Conservation (phyloP, 1,284 basidiomycete genomes). For the Trichosporon sp. region DNA sequence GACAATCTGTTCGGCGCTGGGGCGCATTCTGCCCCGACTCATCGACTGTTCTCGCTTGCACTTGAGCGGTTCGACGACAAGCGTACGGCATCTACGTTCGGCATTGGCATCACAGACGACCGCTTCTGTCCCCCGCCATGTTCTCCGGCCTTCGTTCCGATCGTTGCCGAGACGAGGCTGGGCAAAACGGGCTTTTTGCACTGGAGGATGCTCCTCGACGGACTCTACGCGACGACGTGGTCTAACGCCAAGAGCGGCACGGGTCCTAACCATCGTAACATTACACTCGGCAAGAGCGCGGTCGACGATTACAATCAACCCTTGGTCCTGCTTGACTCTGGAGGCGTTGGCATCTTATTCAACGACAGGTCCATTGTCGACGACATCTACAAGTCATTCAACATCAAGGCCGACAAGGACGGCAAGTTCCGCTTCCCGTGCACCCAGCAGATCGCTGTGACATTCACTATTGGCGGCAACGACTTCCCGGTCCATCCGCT, state of each 20-base stretch:
- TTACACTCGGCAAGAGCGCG: constrained; percentile 29
- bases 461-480: constrained; percentile 37
- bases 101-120: constrained; percentile 34
- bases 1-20: constrained; percentile 48
- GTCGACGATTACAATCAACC: constrained; percentile 29
- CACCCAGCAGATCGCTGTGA: constrained; percentile 35
- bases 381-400: constrained; percentile 38
- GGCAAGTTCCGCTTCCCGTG: constrained; percentile 45
- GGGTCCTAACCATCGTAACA: constrained; percentile 18
- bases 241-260: constrained; percentile 23
- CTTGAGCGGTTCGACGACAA: constrained; percentile 44
- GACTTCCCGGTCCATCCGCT: constrained; percentile 43
- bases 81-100: constrained; percentile 37
- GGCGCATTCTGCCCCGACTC: constrained; percentile 31
- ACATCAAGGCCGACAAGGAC: constrained; percentile 32
- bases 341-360: constrained; percentile 42
- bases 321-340: constrained; percentile 44
- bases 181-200: constrained; percentile 41
- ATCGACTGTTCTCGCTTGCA: constrained; percentile 41
- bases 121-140: constrained; percentile 39
- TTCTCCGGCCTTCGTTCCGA: constrained; percentile 32
- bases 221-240: constrained; percentile 29
- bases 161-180: constrained; percentile 37
- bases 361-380: constrained; percentile 31
- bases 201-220: constrained; percentile 35